Percentiles rank a stretch among this genome's conserved stretches.
phyloP scores from a whole-genome alignment of 1,139 yeast species.

The Protomyces gravidus region DNA sequence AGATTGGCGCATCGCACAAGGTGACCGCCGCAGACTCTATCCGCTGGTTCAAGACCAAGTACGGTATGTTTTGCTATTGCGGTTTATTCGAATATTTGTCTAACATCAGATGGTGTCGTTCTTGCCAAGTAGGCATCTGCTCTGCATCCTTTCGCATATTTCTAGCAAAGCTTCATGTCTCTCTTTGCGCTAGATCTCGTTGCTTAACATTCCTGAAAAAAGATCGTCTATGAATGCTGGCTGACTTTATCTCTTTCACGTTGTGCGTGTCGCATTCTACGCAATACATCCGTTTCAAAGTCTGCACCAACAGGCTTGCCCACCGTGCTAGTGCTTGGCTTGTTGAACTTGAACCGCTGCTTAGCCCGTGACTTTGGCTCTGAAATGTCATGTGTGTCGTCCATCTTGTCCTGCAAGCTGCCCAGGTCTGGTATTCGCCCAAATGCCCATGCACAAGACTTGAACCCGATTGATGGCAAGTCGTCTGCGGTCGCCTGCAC shows the following conservation, averaged over 20 bases:
- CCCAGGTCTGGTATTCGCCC: no score
- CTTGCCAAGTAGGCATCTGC: background rate
- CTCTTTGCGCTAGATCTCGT: background rate
- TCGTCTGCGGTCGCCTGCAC: background rate
- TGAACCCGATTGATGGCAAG: background rate
- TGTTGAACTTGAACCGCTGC: no score
- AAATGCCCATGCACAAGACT: background rate
- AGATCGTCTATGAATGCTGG: no score
- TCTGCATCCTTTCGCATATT: background rate
- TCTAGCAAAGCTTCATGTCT: background rate
- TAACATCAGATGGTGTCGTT: background rate
- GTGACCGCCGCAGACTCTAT: constrained; percentile 91
- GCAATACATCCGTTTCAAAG: background rate
- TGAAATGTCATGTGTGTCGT: no score
- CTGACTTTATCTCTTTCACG: background rate
- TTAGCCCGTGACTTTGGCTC: no score
- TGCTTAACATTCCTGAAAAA: background rate
- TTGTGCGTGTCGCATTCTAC: constrained; percentile 11
- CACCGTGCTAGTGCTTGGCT: no score
- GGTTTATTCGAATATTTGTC: background rate
- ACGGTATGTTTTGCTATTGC: constrained; percentile 51
- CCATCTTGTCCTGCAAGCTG: no score
- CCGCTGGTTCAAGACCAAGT: constrained; percentile 98
- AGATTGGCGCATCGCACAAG: constrained; percentile 88
- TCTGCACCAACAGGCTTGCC: no score